Evolutionary conservation across 2,329 filamentous ascomycete species (phyloP).

Genomic region (Alternaria alternata): DNA sequence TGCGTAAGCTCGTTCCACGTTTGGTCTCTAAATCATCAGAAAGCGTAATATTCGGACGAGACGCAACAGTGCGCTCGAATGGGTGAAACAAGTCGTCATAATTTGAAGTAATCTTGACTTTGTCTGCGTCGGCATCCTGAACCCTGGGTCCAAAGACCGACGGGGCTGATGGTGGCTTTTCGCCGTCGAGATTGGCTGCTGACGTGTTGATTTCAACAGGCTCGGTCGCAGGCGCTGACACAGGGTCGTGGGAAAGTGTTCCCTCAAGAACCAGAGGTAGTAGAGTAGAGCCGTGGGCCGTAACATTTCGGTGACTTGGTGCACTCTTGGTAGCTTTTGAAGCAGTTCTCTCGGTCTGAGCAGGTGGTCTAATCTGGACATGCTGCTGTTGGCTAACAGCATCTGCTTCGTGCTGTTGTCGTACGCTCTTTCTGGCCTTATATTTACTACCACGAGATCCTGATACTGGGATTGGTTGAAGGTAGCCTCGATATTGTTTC

Average conservation of each 20-base stretch:
- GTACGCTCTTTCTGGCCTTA: neutral
- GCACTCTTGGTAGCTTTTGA: neutral
- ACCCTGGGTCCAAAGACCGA: neutral
- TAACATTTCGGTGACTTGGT: neutral
- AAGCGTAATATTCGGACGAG: neutral
- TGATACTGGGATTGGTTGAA: neutral
- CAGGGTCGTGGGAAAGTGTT: neutral
- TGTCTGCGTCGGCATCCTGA: neutral
- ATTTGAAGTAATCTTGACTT: neutral
- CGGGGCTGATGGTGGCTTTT: neutral
- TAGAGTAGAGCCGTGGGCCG: neutral
- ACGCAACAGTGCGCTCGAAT: constrained; percentile 10
- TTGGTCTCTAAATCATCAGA: neutral
- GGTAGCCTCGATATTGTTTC: constrained; percentile 4
- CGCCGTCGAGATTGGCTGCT: neutral
- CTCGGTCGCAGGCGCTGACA: neutral
- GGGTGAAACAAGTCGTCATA: constrained; percentile 1
- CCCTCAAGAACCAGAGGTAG: neutral
- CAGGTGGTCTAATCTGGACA: neutral
- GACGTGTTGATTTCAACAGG: neutral
- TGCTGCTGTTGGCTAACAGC: neutral
- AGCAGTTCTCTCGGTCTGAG: neutral
- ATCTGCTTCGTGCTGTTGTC: neutral
- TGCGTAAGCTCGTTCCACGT: constrained; percentile 17
- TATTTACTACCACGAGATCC: neutral